Evolutionary conservation across 2,329 filamentous ascomycete genomes (phyloP).

Genomic region (Penicillium sp.): DNA sequence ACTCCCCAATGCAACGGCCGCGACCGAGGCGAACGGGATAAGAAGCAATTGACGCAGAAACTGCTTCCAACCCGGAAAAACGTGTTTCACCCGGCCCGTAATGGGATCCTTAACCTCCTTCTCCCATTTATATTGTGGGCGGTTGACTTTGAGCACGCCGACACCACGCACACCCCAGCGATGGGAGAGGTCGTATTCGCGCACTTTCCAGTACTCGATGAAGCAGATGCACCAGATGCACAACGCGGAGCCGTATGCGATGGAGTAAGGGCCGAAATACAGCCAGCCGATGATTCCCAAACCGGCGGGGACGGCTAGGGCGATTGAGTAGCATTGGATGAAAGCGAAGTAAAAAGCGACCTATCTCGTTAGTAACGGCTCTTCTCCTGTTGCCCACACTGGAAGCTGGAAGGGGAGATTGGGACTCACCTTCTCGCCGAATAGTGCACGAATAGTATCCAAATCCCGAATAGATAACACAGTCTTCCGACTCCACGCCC

Average conservation of each 20-base stretch:
- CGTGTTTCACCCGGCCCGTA: slow-evolving; percentile 75
- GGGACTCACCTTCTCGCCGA: slow-evolving; percentile 67
- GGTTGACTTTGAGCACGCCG: slow-evolving; percentile 76
- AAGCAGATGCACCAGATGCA: slow-evolving; percentile 88
- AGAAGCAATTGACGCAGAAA: slow-evolving; percentile 78
- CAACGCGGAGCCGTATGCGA: slow-evolving; percentile 76
- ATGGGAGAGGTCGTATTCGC: slow-evolving; percentile 82
- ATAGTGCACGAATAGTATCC: slow-evolving; percentile 74
- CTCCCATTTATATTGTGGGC: slow-evolving; percentile 79
- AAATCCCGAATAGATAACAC: slow-evolving; percentile 70
- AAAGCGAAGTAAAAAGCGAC: slow-evolving; percentile 97
- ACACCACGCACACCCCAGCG: slow-evolving; percentile 89
- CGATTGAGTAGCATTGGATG: slow-evolving; percentile 85
- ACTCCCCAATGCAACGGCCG: slow-evolving; percentile 72
- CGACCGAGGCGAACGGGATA: slow-evolving; percentile 80
- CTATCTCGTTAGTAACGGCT: slow-evolving; percentile 42
- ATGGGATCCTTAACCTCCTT: slow-evolving; percentile 76
- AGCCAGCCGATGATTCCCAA: slow-evolving; percentile 80
- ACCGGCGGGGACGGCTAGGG: slow-evolving; percentile 78
- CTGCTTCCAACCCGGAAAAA: slow-evolving; percentile 77
- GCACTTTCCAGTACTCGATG: slow-evolving; percentile 95
- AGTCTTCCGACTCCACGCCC: slow-evolving; percentile 69
- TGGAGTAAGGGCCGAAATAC: slow-evolving; percentile 82
- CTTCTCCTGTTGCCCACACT: no score
- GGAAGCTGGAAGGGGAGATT: background rate